Percentiles rank a stretch among this genome's conserved stretches.
These are phyloP conservation scores for Phragmites australis DNA, from an alignment of 176 grass and related monocot genomes.

Conservation along the genomic window DNA sequence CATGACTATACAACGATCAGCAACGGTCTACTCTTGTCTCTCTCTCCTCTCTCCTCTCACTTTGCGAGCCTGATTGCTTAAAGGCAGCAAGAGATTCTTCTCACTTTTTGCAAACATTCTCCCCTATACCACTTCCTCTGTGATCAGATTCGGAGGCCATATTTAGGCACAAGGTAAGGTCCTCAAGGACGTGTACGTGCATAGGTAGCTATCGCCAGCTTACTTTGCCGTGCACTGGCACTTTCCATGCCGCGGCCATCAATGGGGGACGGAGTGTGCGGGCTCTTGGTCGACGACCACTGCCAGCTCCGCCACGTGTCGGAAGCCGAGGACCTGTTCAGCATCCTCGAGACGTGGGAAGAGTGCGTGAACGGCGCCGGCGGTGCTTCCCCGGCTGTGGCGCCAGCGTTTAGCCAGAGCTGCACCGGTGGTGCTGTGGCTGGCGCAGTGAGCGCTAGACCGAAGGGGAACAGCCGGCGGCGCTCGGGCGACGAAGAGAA, in stretches of 20 bases:
- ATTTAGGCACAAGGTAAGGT: background rate
- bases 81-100: constrained; percentile 5
- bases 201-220: background rate
- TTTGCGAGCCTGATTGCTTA: background rate
- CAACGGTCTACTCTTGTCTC: constrained; percentile 38
- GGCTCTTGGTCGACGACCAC: constrained; percentile 31
- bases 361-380: background rate
- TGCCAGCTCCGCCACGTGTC: constrained; percentile 4
- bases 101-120: constrained; percentile 38
- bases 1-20: constrained; percentile 26
- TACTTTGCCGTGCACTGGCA: background rate
- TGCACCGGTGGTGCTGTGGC: background rate
- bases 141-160: constrained; percentile 5
- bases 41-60: background rate
- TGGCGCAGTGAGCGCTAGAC: background rate
- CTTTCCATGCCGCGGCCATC: background rate
- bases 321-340: constrained; percentile 42
- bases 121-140: background rate
- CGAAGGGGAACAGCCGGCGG: background rate
- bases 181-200: background rate
- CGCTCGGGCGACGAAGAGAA: constrained; percentile 24
- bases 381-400: background rate
- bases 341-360: constrained; percentile 44
- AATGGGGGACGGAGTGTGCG: constrained; percentile 42
- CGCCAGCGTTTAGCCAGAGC: background rate